Percentiles rank a stretch among this genome's conserved stretches.
Conservation (phyloP, 1,284 basidiomycete species). For the Schizophyllum amplum region DNA sequence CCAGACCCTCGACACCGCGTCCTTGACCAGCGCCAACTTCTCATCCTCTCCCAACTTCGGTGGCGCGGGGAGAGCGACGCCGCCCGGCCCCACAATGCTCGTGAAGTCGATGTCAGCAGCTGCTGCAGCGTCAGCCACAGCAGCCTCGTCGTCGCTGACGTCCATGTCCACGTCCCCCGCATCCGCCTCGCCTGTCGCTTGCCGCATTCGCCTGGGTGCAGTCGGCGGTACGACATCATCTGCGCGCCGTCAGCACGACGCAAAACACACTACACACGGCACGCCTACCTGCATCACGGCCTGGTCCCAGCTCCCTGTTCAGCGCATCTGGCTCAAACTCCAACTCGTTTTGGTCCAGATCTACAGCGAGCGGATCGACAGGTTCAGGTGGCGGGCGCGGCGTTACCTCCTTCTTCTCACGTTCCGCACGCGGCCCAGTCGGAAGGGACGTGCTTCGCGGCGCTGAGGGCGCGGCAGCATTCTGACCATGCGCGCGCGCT, state of each 20-base stretch:
- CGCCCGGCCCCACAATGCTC: constrained; percentile 22
- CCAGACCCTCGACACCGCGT: constrained; percentile 71
- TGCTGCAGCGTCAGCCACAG: no score
- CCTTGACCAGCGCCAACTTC: constrained; percentile 48
- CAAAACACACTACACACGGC: neutral
- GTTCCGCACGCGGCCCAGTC: neutral
- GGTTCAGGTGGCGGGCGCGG: constrained; percentile 59
- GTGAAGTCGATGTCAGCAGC: constrained; percentile 9
- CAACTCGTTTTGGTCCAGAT: constrained; percentile 82
- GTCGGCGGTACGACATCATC: neutral
- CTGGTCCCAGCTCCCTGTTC: constrained; percentile 49
- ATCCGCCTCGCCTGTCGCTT: neutral
- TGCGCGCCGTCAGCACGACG: neutral
- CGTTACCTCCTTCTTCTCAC: constrained; percentile 10
- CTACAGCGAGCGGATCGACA: constrained; percentile 88
- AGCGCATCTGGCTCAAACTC: constrained; percentile 75
- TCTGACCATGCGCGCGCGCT: neutral
- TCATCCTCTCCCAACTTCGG: constrained; percentile 52
- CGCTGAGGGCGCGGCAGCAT: no score
- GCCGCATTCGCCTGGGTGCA: no score
- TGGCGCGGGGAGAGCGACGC: constrained; percentile 52
- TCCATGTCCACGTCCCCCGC: neutral
- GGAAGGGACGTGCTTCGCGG: constrained; percentile 9
- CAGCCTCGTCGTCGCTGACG: constrained; percentile 15
- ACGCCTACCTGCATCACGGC: neutral